These are phyloP conservation scores for Jatropha podagrica DNA, from an alignment of 441 rosid species.

Conservation along the genomic window DNA sequence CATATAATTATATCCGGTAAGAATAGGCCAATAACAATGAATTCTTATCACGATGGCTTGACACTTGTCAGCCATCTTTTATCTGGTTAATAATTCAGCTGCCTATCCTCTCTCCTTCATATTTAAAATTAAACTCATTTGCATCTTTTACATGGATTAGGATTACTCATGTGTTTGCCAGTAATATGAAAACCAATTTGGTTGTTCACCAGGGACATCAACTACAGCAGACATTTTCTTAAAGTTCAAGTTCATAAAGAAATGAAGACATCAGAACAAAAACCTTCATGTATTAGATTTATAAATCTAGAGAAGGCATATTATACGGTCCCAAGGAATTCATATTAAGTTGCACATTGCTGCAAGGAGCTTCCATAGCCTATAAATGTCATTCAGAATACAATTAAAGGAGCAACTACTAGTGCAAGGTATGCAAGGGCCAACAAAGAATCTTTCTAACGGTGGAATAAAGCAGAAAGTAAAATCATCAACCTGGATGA, in stretches of 20 bases:
- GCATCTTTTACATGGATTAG: neutral
- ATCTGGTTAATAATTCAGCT: neutral
- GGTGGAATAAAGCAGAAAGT: neutral
- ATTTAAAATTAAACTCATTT: neutral
- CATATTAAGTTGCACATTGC: neutral
- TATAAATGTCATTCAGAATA: neutral
- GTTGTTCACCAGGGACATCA: neutral
- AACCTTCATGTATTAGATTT: neutral
- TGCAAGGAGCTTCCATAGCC: neutral
- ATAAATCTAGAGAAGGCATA: neutral
- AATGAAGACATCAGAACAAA: neutral
- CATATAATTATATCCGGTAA: neutral
- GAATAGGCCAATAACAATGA: neutral
- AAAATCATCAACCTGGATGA: neutral
- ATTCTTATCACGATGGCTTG: neutral
- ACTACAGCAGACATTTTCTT: neutral
- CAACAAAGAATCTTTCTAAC: neutral
- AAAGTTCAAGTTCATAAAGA: neutral
- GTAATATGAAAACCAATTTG: neutral
- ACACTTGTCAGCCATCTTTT: neutral
- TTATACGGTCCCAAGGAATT: neutral
- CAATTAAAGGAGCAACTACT: neutral
- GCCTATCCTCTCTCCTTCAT: neutral
- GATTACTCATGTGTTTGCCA: neutral
- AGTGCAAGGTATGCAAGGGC: neutral